Percentiles rank a stretch among this genome's conserved stretches.
Conservation (phyloP, 768 basidiomycete species). For the Boletus subparvulus region DNA sequence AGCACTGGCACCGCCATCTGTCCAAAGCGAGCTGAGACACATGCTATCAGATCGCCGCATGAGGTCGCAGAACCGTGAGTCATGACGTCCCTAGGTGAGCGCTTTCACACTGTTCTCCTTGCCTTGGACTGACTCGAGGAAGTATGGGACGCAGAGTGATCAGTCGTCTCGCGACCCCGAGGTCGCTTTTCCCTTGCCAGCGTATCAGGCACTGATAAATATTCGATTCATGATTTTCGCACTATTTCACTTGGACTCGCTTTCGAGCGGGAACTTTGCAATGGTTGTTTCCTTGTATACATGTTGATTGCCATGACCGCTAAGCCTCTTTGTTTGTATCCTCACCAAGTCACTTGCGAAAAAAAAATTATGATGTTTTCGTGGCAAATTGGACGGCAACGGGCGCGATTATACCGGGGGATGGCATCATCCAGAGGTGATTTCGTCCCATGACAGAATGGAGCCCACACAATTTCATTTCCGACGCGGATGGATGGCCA, state of each 20-base stretch:
- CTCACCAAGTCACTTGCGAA: too few relatives aligned
- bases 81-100: neutral
- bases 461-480: too few relatives aligned
- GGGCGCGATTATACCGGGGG: neutral
- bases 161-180: too few relatives aligned
- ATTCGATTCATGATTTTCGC: too few relatives aligned
- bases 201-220: too few relatives aligned
- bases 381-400: neutral
- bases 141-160: too few relatives aligned
- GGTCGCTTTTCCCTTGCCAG: too few relatives aligned
- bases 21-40: neutral
- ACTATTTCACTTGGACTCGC: too few relatives aligned
- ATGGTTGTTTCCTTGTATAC: too few relatives aligned
- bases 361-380: neutral
- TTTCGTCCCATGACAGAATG: neutral
- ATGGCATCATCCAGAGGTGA: neutral
- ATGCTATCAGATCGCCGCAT: neutral
- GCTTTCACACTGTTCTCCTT: neutral
- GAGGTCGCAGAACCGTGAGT: neutral
- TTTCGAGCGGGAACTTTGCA: too few relatives aligned
- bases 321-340: too few relatives aligned
- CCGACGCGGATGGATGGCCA: neutral
- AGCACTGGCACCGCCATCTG: neutral
- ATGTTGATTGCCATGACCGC: too few relatives aligned
- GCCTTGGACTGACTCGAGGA: neutral